phyloP scores from a whole-genome alignment of 208 protist genomes.

The Endotrypanum monterogeii region DNA sequence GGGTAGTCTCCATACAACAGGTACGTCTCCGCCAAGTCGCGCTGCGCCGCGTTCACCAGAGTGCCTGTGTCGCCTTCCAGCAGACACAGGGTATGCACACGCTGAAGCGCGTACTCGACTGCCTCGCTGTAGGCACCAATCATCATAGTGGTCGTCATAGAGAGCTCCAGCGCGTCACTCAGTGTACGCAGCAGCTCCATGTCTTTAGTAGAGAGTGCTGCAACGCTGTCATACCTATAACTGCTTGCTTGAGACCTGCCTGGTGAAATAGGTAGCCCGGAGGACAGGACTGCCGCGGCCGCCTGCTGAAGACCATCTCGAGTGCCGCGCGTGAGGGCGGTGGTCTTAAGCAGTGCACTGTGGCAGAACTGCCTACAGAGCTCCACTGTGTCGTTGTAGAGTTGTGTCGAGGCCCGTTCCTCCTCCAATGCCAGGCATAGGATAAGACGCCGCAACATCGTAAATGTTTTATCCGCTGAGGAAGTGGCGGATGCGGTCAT shows the following conservation, averaged over 20 bases:
- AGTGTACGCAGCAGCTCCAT: constrained; percentile 32
- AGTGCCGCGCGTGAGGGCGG: constrained; percentile 43
- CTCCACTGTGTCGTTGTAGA: constrained; percentile 48
- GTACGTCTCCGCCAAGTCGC: constrained; percentile 49
- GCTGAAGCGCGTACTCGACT: constrained; percentile 55
- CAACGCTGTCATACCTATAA: background rate
- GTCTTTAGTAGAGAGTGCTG: constrained; percentile 17
- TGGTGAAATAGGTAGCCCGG: background rate
- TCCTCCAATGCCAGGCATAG: constrained; percentile 55
- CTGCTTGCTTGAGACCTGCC: background rate
- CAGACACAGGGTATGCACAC: constrained; percentile 55
- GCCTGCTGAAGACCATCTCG: constrained; percentile 44
- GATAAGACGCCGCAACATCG: constrained; percentile 43
- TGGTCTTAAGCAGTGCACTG: constrained; percentile 41
- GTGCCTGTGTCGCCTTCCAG: constrained; percentile 44
- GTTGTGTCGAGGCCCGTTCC: constrained; percentile 42
- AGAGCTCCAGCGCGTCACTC: constrained; percentile 38
- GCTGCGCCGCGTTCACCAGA: constrained; percentile 47
- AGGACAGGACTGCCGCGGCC: constrained; percentile 34
- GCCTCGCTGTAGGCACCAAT: constrained; percentile 43
- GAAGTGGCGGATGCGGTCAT: background rate
- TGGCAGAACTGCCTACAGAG: constrained; percentile 37
- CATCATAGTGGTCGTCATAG: constrained; percentile 39
- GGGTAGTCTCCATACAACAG: constrained; percentile 54
- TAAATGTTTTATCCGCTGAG: constrained; percentile 27